Conservation (phyloP, 306 rosid genomes). For the Cucumis hystrix region DNA sequence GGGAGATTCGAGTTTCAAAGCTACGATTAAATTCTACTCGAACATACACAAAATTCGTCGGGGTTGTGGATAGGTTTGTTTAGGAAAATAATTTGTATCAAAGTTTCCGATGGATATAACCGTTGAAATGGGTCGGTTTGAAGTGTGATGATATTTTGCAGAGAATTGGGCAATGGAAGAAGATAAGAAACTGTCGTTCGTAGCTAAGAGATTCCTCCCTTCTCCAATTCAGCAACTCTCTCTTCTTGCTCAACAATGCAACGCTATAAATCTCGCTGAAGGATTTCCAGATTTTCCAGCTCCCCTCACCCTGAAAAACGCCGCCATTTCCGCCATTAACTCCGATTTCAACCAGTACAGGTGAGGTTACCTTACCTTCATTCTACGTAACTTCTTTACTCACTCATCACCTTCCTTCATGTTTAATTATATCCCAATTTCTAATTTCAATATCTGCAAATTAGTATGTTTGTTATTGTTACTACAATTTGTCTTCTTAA, state of each 20-base stretch:
- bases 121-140: not conserved
- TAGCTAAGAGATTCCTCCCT: slow-evolving; percentile 47
- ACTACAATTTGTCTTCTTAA: not conserved
- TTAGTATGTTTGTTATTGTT: not conserved
- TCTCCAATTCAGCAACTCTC: slow-evolving; percentile 79
- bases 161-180: slow-evolving; percentile 28
- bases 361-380: not conserved
- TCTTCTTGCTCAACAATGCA: slow-evolving; percentile 54
- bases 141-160: not conserved
- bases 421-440: not conserved
- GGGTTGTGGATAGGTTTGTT: too few relatives aligned
- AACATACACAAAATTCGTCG: too few relatives aligned
- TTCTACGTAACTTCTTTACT: not conserved
- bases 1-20: too few relatives aligned
- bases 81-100: too few relatives aligned
- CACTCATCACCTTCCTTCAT: not conserved
- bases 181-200: slow-evolving; percentile 26
- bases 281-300: slow-evolving; percentile 92
- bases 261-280: slow-evolving; percentile 81
- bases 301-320: slow-evolving; percentile 38
- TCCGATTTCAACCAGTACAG: slow-evolving; percentile 41
- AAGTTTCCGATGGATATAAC: too few relatives aligned
- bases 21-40: too few relatives aligned
- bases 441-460: not conserved
- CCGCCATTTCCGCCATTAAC: slow-evolving; percentile 67